Evolutionary conservation across 192 early-diverging fungal species (phyloP), one percentile per base, ranked within the genome.

Genomic region (Backusella psychrophila): DNA sequence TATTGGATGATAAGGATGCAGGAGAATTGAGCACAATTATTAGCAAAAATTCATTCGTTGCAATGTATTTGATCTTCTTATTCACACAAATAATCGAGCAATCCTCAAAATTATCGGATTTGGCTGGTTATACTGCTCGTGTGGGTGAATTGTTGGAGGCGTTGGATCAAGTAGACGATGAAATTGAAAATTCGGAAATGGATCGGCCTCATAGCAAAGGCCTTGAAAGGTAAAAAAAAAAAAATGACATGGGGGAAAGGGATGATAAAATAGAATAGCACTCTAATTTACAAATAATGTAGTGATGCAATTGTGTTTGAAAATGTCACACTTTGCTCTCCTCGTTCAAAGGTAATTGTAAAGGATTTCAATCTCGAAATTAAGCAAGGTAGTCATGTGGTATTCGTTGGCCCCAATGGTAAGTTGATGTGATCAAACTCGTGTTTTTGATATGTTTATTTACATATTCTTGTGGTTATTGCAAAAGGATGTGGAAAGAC

Each of bases 91-190:
- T 96, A 31, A 91, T 94, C 46, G 85, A 93, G 63, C 89, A 93
- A 77, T 82, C 91, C 1, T 86, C 87, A 42, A 87, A 85, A 75
- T 75, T 94, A 73, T 91, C 94, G 0, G 91, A 95, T 67, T 75
- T 96, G 26, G 92, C 93, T 26, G 95, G 96, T 6, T 96, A 94
- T 69, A 89, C 91, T 0, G 85, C 92, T 14, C 95, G 96, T 83
- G 87, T 98, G 6, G 89, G 82, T 15, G 91, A 95, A 79, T 81
- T 98, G 29, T 86, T 95, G 75, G 94, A 97, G 76, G 88, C 87
- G 1, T 66, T 94, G 21, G 89, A 93, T 31, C 76, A 75, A 0
- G 63, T 92, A 21, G 74, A 86, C n/a, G 82, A 80, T 6, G 81
- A 86, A 36, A 69, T 85, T 56, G 85, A 86, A 66, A 83, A 85